Percentiles rank a stretch among this genome's conserved stretches.
phyloP scores from a whole-genome alignment of 2,329 filamentous ascomycete species.

The Phyllosticta citriasiana region DNA sequence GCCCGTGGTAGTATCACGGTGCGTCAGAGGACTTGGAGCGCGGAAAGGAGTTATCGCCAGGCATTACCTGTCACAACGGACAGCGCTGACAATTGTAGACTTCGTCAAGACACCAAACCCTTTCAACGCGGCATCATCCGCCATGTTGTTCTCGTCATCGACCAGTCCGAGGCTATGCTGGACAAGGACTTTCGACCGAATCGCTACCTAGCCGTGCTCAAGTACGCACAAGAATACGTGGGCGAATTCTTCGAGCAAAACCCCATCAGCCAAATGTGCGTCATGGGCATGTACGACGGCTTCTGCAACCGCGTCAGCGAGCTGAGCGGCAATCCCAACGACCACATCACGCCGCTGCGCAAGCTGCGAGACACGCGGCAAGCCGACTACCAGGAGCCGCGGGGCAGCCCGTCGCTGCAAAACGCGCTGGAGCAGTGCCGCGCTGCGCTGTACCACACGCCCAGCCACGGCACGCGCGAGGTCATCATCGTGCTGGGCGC shows the following conservation, averaged over 20 bases:
- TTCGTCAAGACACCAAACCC: slow-evolving; percentile 88
- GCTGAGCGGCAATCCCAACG: slow-evolving; percentile 81
- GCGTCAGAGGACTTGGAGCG: neutral
- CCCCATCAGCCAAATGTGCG: slow-evolving; percentile 87
- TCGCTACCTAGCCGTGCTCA: slow-evolving; percentile 70
- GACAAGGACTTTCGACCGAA: slow-evolving; percentile 92
- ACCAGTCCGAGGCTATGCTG: slow-evolving; percentile 86
- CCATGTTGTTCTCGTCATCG: slow-evolving; percentile 83
- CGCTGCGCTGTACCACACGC: slow-evolving; percentile 84
- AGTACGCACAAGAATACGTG: slow-evolving; percentile 79
- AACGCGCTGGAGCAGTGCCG: slow-evolving; percentile 95
- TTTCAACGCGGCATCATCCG: slow-evolving; percentile 94
- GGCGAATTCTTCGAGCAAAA: slow-evolving; percentile 97
- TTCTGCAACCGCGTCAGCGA: slow-evolving; percentile 78
- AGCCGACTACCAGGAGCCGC: slow-evolving; percentile 51
- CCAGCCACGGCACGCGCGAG: slow-evolving; percentile 86
- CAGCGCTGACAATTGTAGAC: slow-evolving; percentile 36
- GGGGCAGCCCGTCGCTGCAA: slow-evolving; percentile 54
- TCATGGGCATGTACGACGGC: slow-evolving; percentile 89
- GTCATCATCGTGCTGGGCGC: slow-evolving; percentile 88
- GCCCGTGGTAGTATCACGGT: neutral
- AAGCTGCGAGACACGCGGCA: slow-evolving; percentile 52
- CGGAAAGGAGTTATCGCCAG: neutral
- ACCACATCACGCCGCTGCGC: slow-evolving; percentile 71
- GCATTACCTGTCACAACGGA: neutral